Base-by-base conservation (phyloP, 1,284 basidiomycete species). In the Pisolithus thermaeus region DNA sequence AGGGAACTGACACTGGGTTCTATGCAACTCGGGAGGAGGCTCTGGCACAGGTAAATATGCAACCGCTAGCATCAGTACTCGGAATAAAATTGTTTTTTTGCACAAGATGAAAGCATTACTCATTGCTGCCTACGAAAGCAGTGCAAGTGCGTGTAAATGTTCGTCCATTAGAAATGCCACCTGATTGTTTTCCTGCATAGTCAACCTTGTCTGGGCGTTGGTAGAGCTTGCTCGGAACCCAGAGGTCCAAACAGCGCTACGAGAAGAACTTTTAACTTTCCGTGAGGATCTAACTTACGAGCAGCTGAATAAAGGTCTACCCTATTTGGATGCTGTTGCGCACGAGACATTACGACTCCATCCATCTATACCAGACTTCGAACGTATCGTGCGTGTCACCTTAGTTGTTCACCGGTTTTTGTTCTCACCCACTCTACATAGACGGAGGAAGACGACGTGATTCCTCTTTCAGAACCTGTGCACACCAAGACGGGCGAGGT, bases 391-490 rank as follows among this genome's bases (percentile, higher is more conserved):
- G 60, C 8, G 71, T 70, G 12, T 5, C 32, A 35, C 32, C 3
- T 35, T 5, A 63, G 25, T 61, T 16, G 53, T 68, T 16, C 53
- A 58, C 38, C 37, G 18, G 22, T 7, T 25, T 20, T 18, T 38
- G 36, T 14, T 16, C 41, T 42, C 41, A 42, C 41, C 25, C 9
- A n/a, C 62, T 5, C 64, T 20, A 61, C 8, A 39, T 67, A 66
- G 76, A 79, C 60, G 0, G 51, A 61, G 30, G 63, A 81, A 67
- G 76, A 81, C 58, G 78, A 81, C 52, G 60, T 81, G 1, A 70
- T 83, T 16, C 81, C 78, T 0, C 72, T 83, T 47, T 68, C 65
- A 25, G 52, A 55, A 4, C 76, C 75, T 4, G 54, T 77, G 42
- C 58, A 56, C 20, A 72, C 71, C 0, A 50, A 62, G 4, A 57